Evolutionary conservation across 768 basidiomycete genomes (phyloP), one percentile per base, ranked within the genome.

Genomic region (Lentinula detonsa): DNA sequence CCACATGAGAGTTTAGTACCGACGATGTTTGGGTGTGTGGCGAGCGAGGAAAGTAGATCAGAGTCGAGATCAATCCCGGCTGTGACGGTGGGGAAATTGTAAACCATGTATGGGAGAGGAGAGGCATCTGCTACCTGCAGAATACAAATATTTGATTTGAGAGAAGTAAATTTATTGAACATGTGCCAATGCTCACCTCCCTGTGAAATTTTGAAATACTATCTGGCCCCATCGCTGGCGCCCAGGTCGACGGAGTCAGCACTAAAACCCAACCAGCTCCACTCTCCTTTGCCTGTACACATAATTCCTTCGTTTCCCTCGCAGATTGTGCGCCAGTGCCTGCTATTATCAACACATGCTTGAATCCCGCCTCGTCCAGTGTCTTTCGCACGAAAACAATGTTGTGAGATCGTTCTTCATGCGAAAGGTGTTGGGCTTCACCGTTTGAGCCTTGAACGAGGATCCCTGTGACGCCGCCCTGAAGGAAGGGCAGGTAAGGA

Each of bases 1-100:
- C 88, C 91, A 69, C 91, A 93, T 35, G 93, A 93, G 23, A 95
- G 79, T 73, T 90, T 94, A 55, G 83, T 85, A 61, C 93, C 93
- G 62, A 93, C 88, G 65, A 92, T 91, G 73, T 94, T 93, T 5
- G 89, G 89, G 69, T 93, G 91, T 49, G 81, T 72, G 3, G 88
- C 86, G 37, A 95, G 80, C 16, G 79, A 75, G 54, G 78, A 78
- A 66, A 95, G 81, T 55, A 81, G 80, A 70, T 94, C 91, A 0
- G 91, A 92, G 70, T 92, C 88, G 42, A 95, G 83, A 69, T 95
- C 90, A 62, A 90, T 82, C 13, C 93, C 91, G 0, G 91, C 86
- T 13, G 88, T 88, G 58, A 90, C 90, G 51, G 76, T 79, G 46
- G 92, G 90, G 74, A 93, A 93, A 74, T 94, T 94, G 78, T 94